A percentile compares a stretch with the other conserved stretches of the same genome.
Conservation (phyloP, 2,329 filamentous ascomycete genomes). For the Cladophialophora carrionii region DNA sequence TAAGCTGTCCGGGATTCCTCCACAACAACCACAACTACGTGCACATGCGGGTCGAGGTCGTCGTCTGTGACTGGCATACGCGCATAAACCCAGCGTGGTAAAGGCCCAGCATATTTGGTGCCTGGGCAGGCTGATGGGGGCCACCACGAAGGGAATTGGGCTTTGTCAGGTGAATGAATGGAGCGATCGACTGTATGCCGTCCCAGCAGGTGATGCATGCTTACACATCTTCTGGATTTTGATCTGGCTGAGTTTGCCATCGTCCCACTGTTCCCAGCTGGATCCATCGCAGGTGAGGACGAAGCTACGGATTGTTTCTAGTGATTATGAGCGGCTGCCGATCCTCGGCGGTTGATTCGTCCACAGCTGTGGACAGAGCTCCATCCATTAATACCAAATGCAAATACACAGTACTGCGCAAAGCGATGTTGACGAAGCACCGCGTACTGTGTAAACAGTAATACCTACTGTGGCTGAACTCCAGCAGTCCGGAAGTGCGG, state of each 20-base stretch:
- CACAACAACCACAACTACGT: not conserved
- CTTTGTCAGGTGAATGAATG: not conserved
- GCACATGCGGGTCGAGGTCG: not conserved
- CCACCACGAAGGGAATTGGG: not conserved
- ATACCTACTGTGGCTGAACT: not conserved
- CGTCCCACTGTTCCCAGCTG: constrained; percentile 9
- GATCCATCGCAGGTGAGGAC: not conserved
- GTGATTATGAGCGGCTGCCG: not conserved
- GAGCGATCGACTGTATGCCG: not conserved
- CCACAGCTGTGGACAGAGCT: too few species aligned
- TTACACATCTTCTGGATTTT: constrained; percentile 7
- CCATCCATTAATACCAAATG: not conserved
- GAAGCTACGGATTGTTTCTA: not conserved
- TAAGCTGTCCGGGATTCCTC: not conserved
- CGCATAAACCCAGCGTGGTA: constrained; percentile 5
- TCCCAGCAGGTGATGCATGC: constrained; percentile 14
- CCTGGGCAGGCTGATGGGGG: not conserved
- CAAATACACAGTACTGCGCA: not conserved
- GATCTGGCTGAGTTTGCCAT: constrained; percentile 2
- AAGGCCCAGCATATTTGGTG: not conserved
- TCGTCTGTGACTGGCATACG: constrained; percentile 1
- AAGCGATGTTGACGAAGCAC: not conserved
- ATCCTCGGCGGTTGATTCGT: not conserved
- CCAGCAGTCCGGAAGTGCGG: not conserved
- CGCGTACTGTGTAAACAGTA: not conserved